These are phyloP conservation scores for Diaporthe velutina DNA, from an alignment of 2,329 filamentous ascomycete species.

Conservation along the genomic window DNA sequence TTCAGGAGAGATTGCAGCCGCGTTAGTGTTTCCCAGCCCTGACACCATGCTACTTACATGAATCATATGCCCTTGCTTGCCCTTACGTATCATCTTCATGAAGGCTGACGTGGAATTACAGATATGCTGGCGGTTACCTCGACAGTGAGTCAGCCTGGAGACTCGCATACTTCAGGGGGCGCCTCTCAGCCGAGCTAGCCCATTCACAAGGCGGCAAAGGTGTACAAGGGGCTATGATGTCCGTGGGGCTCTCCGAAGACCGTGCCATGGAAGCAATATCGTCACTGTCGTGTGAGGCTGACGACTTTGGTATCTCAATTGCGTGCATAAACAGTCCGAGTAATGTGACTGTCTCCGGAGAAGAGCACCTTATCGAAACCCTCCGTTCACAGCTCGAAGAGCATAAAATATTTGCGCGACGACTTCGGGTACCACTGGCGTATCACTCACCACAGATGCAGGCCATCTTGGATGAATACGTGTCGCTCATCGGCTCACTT, in stretches of 20 bases:
- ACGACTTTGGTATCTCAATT: background rate
- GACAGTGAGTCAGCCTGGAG: background rate
- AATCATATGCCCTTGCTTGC: background rate
- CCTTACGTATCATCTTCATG: background rate
- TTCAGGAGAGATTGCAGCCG: conserved; percentile 10
- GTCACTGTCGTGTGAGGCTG: background rate
- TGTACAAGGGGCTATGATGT: background rate
- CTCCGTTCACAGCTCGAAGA: background rate
- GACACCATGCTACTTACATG: background rate
- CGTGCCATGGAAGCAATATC: background rate
- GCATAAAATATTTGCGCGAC: background rate
- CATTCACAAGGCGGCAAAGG: too few species aligned
- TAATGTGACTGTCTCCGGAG: conserved; percentile 5
- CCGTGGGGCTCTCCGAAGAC: background rate
- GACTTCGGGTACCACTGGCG: background rate
- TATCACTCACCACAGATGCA: conserved; percentile 9
- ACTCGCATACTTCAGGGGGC: background rate
- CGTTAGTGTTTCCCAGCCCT: background rate
- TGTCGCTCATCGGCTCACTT: background rate
- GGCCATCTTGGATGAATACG: background rate
- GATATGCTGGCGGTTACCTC: background rate
- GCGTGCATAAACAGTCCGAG: conserved; percentile 17
- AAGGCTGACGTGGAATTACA: background rate
- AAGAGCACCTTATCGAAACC: background rate
- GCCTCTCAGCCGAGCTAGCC: background rate